Base-by-base conservation (phyloP, 106 monocot genomes). In the Dendrobium catenatum region DNA sequence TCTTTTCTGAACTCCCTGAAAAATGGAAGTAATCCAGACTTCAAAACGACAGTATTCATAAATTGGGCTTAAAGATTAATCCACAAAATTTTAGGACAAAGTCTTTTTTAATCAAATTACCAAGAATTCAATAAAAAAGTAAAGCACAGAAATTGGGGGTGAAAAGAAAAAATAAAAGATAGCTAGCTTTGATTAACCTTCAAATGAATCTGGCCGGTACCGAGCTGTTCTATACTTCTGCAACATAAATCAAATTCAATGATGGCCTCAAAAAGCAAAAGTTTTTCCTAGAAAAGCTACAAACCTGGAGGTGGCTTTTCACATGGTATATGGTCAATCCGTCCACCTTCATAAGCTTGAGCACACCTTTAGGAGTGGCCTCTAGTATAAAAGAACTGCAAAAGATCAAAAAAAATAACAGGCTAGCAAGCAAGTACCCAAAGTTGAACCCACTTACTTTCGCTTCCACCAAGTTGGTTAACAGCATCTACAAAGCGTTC, bases 271-370 rank as follows among this genome's bases (percentile, higher is more conserved):
- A 31, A 80, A 80, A 27, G 15, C 58, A 20, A 79, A 64, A 44
- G 46, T 68, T 13, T 24, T 54, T 24, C 31, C 16, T 76, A 48
- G 68, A 18, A 19, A 82, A 81, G 64, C 37, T 76, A 27, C 33
- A 80, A 29, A 98, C 97, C 94, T 98, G 97, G 44, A 98, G 83
- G 68, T 98, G 97, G 80, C 97, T 98, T 89, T 98, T 98, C 24
- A 98, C 97, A 87, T 98, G 97, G 87, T 92, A 94, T 75, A 98
- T 98, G 4, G 97, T 98, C 86, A 98, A 85, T 42, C 87, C 85
- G 26, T 90, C 88, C 59, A 87, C 89, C 80, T 98, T 98, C 97
- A 98, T 98, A 24, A 94, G 88, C 78, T 94, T 98, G 80, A 94
- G 81, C 9, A 98, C 97, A 80, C 90, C 94, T 88, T 98, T 98